phyloP scores from a whole-genome alignment of 1,139 yeast genomes.

The Geotrichum restrictum region DNA sequence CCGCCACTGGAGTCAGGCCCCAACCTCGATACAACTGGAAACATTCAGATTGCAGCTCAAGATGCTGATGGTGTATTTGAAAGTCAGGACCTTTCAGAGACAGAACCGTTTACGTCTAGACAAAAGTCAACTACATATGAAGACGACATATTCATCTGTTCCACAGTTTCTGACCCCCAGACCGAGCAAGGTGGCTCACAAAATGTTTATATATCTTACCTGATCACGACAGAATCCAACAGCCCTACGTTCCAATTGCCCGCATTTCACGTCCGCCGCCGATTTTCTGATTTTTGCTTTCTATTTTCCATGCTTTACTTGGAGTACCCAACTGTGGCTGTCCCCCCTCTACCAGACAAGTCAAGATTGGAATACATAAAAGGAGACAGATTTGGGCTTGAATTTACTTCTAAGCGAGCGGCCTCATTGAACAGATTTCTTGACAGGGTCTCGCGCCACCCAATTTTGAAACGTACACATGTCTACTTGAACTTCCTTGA shows the following conservation, averaged over 20 bases:
- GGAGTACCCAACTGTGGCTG: slow-evolving; percentile 79
- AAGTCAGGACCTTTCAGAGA: background rate
- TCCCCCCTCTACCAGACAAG: slow-evolving; percentile 94
- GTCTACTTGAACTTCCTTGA: slow-evolving; percentile 74
- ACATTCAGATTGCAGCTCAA: background rate
- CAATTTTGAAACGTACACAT: slow-evolving; percentile 63
- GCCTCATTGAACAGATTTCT: slow-evolving; percentile 76
- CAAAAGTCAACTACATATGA: slow-evolving; percentile 1
- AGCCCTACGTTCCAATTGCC: slow-evolving; percentile 45
- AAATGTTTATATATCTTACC: slow-evolving; percentile 75
- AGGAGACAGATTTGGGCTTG: slow-evolving; percentile 79
- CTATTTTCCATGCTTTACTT: slow-evolving; percentile 67
- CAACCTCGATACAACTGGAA: background rate
- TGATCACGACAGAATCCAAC: slow-evolving; percentile 59
- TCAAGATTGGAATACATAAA: slow-evolving; percentile 85
- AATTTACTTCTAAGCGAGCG: slow-evolving; percentile 78
- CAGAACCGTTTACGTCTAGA: background rate
- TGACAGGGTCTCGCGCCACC: slow-evolving; percentile 68
- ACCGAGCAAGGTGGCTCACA: slow-evolving; percentile 72
- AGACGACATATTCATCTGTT: slow-evolving; percentile 24
- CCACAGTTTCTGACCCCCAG: slow-evolving; percentile 63
- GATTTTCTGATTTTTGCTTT: slow-evolving; percentile 79
- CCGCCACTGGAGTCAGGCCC: slow-evolving; percentile 11
- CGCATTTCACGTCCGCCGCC: slow-evolving; percentile 59
- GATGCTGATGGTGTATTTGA: background rate